phyloP scores from a whole-genome alignment of 768 basidiomycete species.

The Suillus subaureus region DNA sequence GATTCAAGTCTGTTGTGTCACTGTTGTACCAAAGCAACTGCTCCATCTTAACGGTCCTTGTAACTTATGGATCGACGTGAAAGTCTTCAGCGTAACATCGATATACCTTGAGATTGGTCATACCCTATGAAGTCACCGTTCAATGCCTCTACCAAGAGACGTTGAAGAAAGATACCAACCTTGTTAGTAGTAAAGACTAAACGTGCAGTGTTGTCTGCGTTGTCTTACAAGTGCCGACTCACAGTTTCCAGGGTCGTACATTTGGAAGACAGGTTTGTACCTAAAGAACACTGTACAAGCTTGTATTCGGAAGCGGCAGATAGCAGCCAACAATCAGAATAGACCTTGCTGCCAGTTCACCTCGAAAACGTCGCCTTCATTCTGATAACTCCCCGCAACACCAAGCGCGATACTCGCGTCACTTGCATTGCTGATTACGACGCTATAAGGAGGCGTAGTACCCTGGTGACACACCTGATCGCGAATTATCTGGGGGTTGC shows the following conservation, averaged over 20 bases:
- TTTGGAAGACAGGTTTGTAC: slow-evolving; percentile 16
- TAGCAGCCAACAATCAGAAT: neutral
- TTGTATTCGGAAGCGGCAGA: neutral
- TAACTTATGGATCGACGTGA: neutral
- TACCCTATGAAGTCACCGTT: neutral
- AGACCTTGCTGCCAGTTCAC: slow-evolving; percentile 22
- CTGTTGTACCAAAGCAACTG: neutral
- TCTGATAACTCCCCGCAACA: slow-evolving; percentile 25
- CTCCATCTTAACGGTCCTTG: neutral
- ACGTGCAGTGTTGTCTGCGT: no score
- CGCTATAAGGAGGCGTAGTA: no score
- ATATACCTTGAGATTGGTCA: slow-evolving; percentile 6
- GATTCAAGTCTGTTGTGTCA: neutral
- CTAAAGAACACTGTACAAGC: slow-evolving; percentile 21
- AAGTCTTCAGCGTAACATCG: slow-evolving; percentile 3
- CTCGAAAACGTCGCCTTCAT: slow-evolving; percentile 23
- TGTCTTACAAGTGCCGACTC: no score
- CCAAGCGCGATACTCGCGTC: slow-evolving; percentile 18
- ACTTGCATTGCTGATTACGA: no score
- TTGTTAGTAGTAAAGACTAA: slow-evolving; percentile 23
- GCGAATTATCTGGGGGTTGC: no score
- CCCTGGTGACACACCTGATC: no score
- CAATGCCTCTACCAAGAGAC: neutral
- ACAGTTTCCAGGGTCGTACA: no score
- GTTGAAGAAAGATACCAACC: slow-evolving; percentile 10